Conservation (phyloP, 345 rosid species). For the Erucastrum elatum region DNA sequence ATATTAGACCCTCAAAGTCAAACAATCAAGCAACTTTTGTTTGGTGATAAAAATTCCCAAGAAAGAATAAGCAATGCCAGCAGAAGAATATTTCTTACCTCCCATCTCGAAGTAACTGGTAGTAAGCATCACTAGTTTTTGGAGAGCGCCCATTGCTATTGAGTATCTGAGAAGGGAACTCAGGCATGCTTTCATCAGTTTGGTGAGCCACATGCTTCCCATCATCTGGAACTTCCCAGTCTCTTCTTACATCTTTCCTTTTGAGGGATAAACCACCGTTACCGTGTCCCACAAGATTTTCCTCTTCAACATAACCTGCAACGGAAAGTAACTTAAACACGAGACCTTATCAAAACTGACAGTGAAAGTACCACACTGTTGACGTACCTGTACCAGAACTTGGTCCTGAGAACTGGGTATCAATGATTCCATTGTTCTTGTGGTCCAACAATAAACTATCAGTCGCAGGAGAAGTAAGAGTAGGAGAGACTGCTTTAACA, state of each 20-base stretch:
- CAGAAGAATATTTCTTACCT: slow-evolving; percentile 51
- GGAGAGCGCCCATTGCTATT: slow-evolving; percentile 41
- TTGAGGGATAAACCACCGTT: slow-evolving; percentile 40
- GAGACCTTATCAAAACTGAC: too few species aligned
- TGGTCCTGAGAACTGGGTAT: slow-evolving; percentile 36
- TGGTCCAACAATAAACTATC: slow-evolving; percentile 48
- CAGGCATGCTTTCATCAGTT: slow-evolving; percentile 38
- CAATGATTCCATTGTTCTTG: slow-evolving; percentile 37
- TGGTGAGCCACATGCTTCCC: slow-evolving; percentile 42
- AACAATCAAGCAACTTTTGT: slow-evolving; percentile 14
- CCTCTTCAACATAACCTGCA: slow-evolving; percentile 48
- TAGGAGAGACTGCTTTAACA: slow-evolving; percentile 44
- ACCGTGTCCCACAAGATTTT: slow-evolving; percentile 35
- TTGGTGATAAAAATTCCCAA: slow-evolving; percentile 8
- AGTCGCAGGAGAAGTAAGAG: slow-evolving; percentile 35
- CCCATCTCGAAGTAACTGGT: slow-evolving; percentile 61
- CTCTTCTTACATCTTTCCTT: slow-evolving; percentile 40
- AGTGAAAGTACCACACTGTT: slow-evolving; percentile 14
- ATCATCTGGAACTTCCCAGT: slow-evolving; percentile 43
- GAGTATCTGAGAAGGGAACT: slow-evolving; percentile 35
- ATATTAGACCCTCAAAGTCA: slow-evolving; percentile 10
- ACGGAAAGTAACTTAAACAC: slow-evolving; percentile 27
- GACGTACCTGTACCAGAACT: slow-evolving; percentile 55
- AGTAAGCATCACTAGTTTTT: slow-evolving; percentile 46
- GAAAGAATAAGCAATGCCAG: background rate